Base-by-base conservation (phyloP, 1,284 basidiomycete genomes). In the Ceratorhiza oryzae-sativae region DNA sequence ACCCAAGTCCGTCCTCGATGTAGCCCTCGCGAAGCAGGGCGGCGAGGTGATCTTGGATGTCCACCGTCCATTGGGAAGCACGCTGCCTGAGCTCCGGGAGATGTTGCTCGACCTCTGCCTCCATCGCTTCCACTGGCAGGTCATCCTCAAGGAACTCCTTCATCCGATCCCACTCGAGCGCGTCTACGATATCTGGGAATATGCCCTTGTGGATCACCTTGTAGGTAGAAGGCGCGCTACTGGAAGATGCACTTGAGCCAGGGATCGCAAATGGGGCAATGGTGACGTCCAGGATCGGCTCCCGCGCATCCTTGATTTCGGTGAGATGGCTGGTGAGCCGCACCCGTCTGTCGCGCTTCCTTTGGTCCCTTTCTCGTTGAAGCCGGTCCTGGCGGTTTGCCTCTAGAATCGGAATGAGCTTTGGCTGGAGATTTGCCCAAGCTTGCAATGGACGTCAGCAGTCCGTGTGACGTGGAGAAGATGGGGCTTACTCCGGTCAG, bases 371-470 rank as follows among this genome's bases (percentile, higher is more conserved):
- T 23, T 73, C 72, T 10, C 25, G 41, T 27, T 62, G 10, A 15
- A 73, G 58, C 23, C 72, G 65, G 4, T 51, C 48, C 1, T 45
- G 56, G 13, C 65, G 72, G 18, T 55, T 70, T 1, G n/a, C 20
- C 41, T 73, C 59, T 6, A 73, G 65, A 18, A 70, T 10, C 8
- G 72, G 67, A 4, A 71, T 63, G 34, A 71, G 58, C 46, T 71
- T 73, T 1, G 72, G 67, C 6, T 41, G 39, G 20, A 73, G 58
- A 30, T 70, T 60, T 12, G 25, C 45, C 72, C 72, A 73, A 30
- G 51, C 72, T n/a, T 71, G 18, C 2, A 25, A 8, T 27, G 9
- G 6, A 15, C 9, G 32, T 55, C 9, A 53, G 46, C 60, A 34
- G n/a, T 20, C 1, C 13, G 56, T 36, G 25, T 46, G 18, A 12